Percentiles rank a stretch among this genome's conserved stretches.
Conservation (phyloP, 441 rosid genomes). For the Pelargonium hybrid region DNA sequence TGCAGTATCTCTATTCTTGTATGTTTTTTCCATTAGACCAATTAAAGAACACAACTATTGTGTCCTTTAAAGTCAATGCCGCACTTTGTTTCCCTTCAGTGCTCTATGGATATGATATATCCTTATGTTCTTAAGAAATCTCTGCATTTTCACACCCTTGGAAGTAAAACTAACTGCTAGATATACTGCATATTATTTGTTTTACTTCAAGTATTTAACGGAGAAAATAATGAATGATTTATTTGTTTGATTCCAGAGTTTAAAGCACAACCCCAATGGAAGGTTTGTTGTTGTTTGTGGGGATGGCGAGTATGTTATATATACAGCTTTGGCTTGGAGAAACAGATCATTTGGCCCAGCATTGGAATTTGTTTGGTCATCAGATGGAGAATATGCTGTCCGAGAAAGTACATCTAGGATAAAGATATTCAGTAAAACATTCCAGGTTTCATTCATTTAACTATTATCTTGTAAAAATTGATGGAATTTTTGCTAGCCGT, state of each 20-base stretch:
- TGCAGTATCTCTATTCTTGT: no score
- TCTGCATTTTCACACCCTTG: background rate
- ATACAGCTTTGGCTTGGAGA: slow-evolving; percentile 98
- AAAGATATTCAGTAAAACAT: slow-evolving; percentile 81
- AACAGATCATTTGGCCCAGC: slow-evolving; percentile 98
- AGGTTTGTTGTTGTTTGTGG: slow-evolving; percentile 98
- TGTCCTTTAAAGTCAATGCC: no score
- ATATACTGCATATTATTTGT: slow-evolving; percentile 2
- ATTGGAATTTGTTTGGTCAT: slow-evolving; percentile 91
- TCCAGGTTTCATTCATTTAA: slow-evolving; percentile 50
- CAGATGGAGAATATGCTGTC: slow-evolving; percentile 96
- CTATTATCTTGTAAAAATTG: background rate
- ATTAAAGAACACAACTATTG: no score
- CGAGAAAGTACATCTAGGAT: slow-evolving; percentile 92
- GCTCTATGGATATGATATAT: background rate
- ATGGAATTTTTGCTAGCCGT: background rate
- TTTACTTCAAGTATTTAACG: background rate
- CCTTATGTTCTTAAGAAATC: background rate
- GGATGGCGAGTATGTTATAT: slow-evolving; percentile 95
- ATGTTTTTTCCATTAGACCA: no score
- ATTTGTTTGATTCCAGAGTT: slow-evolving; percentile 43
- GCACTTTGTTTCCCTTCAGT: background rate
- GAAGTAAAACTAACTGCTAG: background rate
- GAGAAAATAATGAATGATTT: background rate
- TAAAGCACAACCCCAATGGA: slow-evolving; percentile 95